Conservation (phyloP, 2,329 filamentous ascomycete species). For the Beauveria australis region DNA sequence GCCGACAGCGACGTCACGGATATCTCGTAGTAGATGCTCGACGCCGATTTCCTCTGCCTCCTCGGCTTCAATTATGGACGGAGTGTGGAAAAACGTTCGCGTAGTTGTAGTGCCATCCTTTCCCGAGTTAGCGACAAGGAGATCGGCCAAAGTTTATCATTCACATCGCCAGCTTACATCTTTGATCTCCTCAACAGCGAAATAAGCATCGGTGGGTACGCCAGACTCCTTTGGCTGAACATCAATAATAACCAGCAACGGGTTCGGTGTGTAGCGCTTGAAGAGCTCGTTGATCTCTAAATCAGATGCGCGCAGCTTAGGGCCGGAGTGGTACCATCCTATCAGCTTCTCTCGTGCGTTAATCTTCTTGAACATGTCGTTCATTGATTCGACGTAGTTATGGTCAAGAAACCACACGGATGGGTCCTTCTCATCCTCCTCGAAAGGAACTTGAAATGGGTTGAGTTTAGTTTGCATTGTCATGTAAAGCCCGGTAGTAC, state of each 20-base stretch:
- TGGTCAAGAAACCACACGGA: constrained; percentile 99
- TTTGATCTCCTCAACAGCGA: constrained; percentile 98
- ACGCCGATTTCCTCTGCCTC: constrained; percentile 99
- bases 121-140: background rate
- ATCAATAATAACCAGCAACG: constrained; percentile 93
- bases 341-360: constrained; percentile 98
- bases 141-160: background rate
- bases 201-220: constrained; percentile 97
- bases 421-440: constrained; percentile 97
- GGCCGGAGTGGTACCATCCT: constrained; percentile 98
- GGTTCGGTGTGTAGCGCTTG: constrained; percentile 97
- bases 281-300: constrained; percentile 99
- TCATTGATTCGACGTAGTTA: constrained; percentile 99
- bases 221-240: constrained; percentile 97
- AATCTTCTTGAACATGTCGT: constrained; percentile 99
- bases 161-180: constrained; percentile 56
- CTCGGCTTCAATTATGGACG: constrained; percentile 96
- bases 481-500: constrained; percentile 14
- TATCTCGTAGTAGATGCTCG: constrained; percentile 94
- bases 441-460: constrained; percentile 69
- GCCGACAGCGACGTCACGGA: constrained; percentile 94
- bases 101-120: constrained; percentile 95
- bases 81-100: constrained; percentile 97
- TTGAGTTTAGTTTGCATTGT: constrained; percentile 11
- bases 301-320: constrained; percentile 92